These are phyloP conservation scores for Naganishia liquefaciens DNA, from an alignment of 1,284 basidiomycete genomes.

Conservation along the genomic window DNA sequence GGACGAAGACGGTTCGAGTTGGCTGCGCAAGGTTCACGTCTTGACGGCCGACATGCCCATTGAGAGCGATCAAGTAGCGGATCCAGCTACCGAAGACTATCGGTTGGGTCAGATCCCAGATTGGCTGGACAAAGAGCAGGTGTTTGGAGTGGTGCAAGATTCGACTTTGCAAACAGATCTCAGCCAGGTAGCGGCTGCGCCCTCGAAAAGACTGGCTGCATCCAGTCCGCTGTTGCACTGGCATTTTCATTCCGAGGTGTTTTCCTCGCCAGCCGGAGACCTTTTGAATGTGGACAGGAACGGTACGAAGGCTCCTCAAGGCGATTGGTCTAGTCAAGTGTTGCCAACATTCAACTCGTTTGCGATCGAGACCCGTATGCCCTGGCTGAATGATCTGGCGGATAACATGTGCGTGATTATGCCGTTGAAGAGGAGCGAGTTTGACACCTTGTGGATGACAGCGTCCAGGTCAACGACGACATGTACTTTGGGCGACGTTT, in stretches of 20 bases:
- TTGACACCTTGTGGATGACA: not conserved
- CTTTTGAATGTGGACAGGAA: no score
- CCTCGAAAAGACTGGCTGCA: conserved; percentile 25
- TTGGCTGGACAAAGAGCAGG: conserved; percentile 47
- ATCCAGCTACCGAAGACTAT: conserved; percentile 28
- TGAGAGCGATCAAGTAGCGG: not conserved
- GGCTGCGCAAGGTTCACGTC: conserved; percentile 22
- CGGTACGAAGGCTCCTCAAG: conserved; percentile 4
- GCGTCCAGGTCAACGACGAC: conserved; percentile 49
- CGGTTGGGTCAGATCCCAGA: conserved; percentile 47
- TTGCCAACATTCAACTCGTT: conserved; percentile 51
- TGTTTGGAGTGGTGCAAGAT: not conserved
- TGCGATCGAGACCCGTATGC: conserved; percentile 48
- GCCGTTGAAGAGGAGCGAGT: not conserved
- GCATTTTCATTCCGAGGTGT: conserved; percentile 36
- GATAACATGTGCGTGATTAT: conserved; percentile 32
- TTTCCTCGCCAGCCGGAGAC: conserved; percentile 19
- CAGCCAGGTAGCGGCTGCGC: no score
- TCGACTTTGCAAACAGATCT: not conserved
- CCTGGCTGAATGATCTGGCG: conserved; percentile 47
- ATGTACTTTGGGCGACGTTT: conserved; percentile 45
- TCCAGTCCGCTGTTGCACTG: conserved; percentile 36
- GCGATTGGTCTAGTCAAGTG: conserved; percentile 42
- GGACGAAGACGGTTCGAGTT: not conserved
- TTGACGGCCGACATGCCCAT: conserved; percentile 27